Conservation (phyloP, 2,329 filamentous ascomycete species). For the Fusarium goolgardi region DNA sequence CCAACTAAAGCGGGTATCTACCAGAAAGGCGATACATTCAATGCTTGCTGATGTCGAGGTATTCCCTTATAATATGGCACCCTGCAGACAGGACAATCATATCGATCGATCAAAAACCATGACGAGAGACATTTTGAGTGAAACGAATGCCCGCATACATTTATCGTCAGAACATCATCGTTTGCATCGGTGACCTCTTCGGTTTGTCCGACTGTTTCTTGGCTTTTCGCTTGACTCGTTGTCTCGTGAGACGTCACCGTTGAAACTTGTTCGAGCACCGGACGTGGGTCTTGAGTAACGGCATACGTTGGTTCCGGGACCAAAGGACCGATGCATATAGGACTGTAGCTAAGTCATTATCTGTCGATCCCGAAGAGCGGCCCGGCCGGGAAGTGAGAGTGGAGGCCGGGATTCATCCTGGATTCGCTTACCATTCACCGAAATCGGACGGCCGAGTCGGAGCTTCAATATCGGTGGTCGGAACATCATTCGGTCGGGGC, state of each 20-base stretch:
- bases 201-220: constrained; percentile 2
- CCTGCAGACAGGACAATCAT: constrained; percentile 56
- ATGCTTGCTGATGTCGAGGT: constrained; percentile 20
- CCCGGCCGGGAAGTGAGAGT: constrained; percentile 22
- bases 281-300: constrained; percentile 27
- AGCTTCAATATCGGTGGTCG: constrained; percentile 37
- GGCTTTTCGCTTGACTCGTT: not conserved
- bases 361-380: constrained; percentile 2
- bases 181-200: not conserved
- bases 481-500: constrained; percentile 21
- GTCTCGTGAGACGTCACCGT: constrained; percentile 21
- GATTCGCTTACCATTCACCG: constrained; percentile 45
- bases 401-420: constrained; percentile 6
- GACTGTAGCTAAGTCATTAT: constrained; percentile 38
- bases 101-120: constrained; percentile 54
- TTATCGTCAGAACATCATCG: constrained; percentile 53
- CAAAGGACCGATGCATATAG: constrained; percentile 52
- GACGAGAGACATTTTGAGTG: constrained; percentile 55
- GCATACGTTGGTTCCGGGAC: constrained; percentile 44
- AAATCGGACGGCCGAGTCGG: constrained; percentile 33
- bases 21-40: constrained; percentile 40
- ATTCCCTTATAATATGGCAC: constrained; percentile 48
- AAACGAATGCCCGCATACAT: constrained; percentile 54
- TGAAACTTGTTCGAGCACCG: constrained; percentile 33
- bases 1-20: constrained; percentile 7